A percentile compares a stretch with the other conserved stretches of the same genome.
phyloP scores from a whole-genome alignment of 2,329 filamentous ascomycete genomes.

The Akanthomyces muscarius region DNA sequence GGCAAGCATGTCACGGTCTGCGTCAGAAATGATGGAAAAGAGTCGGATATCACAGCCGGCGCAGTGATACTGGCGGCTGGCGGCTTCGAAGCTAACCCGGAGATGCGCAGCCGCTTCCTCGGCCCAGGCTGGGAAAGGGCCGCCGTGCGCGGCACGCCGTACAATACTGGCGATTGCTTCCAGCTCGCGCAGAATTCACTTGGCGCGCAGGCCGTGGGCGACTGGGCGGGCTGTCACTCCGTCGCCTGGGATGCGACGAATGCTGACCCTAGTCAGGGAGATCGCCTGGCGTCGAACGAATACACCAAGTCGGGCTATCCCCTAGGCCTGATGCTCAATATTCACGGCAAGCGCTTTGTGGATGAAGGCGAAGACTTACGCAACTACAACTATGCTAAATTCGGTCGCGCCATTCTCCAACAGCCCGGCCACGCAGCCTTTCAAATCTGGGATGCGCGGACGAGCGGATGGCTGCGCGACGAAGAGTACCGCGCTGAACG shows the following conservation, averaged over 20 bases:
- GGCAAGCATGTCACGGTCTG: conserved; percentile 29
- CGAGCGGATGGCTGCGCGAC: conserved; percentile 47
- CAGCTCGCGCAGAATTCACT: conserved; percentile 48
- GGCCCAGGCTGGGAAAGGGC: conserved; percentile 62
- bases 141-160: conserved; percentile 58
- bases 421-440: conserved; percentile 58
- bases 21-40: conserved; percentile 29
- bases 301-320: conserved; percentile 68
- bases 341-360: conserved; percentile 56
- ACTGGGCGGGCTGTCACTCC: conserved; percentile 63
- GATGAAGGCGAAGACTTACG: conserved; percentile 63
- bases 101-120: conserved; percentile 49
- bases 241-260: conserved; percentile 60
- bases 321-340: conserved; percentile 61
- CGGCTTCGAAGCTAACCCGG: conserved; percentile 59
- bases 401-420: conserved; percentile 56
- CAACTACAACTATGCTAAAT: conserved; percentile 65
- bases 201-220: conserved; percentile 48
- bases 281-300: conserved; percentile 59
- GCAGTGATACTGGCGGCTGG: conserved; percentile 55
- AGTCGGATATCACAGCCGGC: conserved; percentile 30
- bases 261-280: conserved; percentile 49
- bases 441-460: conserved; percentile 59
- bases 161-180: conserved; percentile 58
- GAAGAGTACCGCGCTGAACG: conserved; percentile 61